Conservation (phyloP, 169 alveolate species). For the Plasmodium adleri region DNA sequence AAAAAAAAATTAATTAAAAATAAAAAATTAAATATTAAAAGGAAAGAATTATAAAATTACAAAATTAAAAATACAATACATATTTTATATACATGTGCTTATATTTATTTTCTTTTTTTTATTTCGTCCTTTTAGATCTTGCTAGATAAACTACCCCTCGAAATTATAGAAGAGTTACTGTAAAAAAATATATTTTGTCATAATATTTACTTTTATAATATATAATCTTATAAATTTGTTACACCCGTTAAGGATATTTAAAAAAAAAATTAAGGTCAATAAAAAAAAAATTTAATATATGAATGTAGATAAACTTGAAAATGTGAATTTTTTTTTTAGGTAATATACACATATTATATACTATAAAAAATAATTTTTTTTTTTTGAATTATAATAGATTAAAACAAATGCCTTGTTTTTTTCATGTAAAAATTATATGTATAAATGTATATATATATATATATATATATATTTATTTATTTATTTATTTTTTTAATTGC, state of each 20-base stretch:
- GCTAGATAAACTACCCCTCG: constrained; percentile 25
- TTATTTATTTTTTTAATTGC: background rate
- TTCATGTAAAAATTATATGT: background rate
- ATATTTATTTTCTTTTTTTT: background rate
- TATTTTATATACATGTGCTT: background rate
- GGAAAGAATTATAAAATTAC: too few species aligned
- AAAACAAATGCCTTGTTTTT: too few species aligned
- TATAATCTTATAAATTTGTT: background rate
- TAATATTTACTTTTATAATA: too few species aligned
- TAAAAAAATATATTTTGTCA: background rate
- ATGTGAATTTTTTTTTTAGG: too few species aligned
- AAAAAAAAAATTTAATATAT: too few species aligned
- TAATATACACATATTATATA: too few species aligned
- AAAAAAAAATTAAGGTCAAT: too few species aligned
- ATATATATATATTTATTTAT: constrained; percentile 1
- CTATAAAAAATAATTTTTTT: too few species aligned
- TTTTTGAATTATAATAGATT: too few species aligned
- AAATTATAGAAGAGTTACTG: constrained; percentile 17
- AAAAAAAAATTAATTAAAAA: background rate
- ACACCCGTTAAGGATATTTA: too few species aligned
- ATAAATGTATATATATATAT: background rate
- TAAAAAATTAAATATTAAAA: background rate
- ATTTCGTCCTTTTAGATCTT: background rate
- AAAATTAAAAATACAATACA: too few species aligned
- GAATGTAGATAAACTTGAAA: too few species aligned